Evolutionary conservation across 2,329 filamentous ascomycete species (phyloP).

Genomic region (Trichoderma polysporum): DNA sequence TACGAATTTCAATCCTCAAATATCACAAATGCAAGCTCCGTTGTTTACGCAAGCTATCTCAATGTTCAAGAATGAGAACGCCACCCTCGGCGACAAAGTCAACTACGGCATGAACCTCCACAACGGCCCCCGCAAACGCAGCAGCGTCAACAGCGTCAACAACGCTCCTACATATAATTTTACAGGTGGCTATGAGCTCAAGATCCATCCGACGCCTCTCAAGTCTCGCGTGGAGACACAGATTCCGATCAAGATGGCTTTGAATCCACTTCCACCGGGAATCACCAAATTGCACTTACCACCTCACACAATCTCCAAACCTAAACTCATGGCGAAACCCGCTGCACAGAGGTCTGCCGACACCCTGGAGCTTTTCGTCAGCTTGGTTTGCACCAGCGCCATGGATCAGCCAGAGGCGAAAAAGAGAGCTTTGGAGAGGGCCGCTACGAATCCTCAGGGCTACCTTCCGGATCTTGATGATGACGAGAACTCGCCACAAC

Average conservation of each 20-base stretch:
- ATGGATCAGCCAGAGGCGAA: conserved; percentile 71
- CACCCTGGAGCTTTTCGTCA: conserved; percentile 75
- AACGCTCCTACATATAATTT: conserved; percentile 32
- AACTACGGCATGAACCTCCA: background rate
- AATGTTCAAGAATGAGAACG: background rate
- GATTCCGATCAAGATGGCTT: conserved; percentile 80
- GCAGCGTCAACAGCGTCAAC: conserved; percentile 30
- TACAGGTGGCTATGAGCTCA: conserved; percentile 45
- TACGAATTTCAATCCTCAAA: conserved; percentile 28
- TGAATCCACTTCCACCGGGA: conserved; percentile 72
- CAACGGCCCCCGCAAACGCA: conserved; percentile 23
- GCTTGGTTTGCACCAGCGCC: conserved; percentile 87
- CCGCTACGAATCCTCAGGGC: conserved; percentile 42
- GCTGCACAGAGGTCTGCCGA: conserved; percentile 65
- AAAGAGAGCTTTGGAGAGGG: conserved; percentile 64
- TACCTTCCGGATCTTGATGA: conserved; percentile 46
- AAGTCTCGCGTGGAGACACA: conserved; percentile 97
- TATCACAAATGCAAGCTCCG: conserved; percentile 24
- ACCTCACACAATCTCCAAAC: conserved; percentile 88
- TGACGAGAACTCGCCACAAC: conserved; percentile 71
- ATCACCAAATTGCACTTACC: conserved; percentile 83
- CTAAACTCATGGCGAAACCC: conserved; percentile 80
- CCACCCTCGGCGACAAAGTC: background rate
- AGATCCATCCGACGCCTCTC: conserved; percentile 64
- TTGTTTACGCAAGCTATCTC: background rate